A percentile compares a stretch with the other conserved stretches of the same genome.
phyloP scores from a whole-genome alignment of 2,329 filamentous ascomycete genomes.

The Biscogniauxia marginata region DNA sequence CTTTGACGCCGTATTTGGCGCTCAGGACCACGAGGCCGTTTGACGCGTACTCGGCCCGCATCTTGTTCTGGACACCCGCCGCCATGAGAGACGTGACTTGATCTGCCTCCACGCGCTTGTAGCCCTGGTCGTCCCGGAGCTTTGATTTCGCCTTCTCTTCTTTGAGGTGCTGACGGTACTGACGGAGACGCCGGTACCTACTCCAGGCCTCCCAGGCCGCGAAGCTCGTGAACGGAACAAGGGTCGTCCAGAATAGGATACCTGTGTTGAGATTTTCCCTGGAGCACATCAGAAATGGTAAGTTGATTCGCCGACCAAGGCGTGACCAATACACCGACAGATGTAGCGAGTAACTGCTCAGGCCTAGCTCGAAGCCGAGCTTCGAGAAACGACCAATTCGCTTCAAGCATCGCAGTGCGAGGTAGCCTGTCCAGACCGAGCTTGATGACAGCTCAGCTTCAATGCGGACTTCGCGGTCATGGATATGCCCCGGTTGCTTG shows the following conservation, averaged over 20 bases:
- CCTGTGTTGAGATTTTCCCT: conserved; percentile 25
- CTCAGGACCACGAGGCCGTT: conserved; percentile 48
- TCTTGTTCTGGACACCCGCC: conserved; percentile 38
- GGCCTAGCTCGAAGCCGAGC: conserved; percentile 44
- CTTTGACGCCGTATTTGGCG: conserved; percentile 46
- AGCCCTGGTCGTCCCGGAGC: conserved; percentile 28
- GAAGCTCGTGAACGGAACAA: conserved; percentile 41
- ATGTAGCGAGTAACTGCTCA: conserved; percentile 42
- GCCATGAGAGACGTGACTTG: conserved; percentile 43
- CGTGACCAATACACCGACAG: conserved; percentile 48
- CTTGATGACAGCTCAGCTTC: conserved; percentile 44
- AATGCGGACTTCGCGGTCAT: conserved; percentile 32
- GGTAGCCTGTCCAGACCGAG: conserved; percentile 35
- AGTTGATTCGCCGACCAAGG: conserved; percentile 42
- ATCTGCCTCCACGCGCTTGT: conserved; percentile 44
- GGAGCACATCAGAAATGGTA: conserved; percentile 43
- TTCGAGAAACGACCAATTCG: conserved; percentile 41
- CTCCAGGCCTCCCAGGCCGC: conserved; percentile 36
- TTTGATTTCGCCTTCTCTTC: conserved; percentile 5
- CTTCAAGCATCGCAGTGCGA: conserved; percentile 45
- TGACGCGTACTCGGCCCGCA: conserved; percentile 35
- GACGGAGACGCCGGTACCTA: conserved; percentile 8
- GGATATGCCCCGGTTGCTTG: neutral
- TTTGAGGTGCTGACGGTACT: conserved; percentile 2
- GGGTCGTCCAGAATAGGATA: conserved; percentile 39